Conservation (phyloP, 306 rosid species). For the Leucaena leucocephala region DNA sequence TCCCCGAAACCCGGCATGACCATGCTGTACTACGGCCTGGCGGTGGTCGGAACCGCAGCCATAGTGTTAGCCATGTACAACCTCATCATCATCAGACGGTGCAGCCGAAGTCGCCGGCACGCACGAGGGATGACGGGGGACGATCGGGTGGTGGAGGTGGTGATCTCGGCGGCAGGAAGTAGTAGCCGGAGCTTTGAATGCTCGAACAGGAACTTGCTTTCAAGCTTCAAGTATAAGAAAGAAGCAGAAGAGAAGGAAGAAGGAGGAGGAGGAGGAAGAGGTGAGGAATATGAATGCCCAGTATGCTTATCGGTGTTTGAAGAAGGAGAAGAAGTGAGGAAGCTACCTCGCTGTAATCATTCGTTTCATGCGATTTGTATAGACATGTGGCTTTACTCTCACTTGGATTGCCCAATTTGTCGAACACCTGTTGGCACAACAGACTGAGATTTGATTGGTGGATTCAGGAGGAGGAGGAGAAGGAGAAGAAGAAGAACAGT, state of each 20-base stretch:
- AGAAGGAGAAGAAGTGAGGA: conserved; percentile 80
- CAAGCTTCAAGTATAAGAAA: conserved; percentile 74
- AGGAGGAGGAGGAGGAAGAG: background rate
- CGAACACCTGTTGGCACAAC: conserved; percentile 48
- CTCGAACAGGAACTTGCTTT: conserved; percentile 36
- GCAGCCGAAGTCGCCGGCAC: conserved; percentile 33
- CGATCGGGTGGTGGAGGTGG: conserved; percentile 17
- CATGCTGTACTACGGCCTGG: conserved; percentile 71
- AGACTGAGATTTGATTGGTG: conserved; percentile 5
- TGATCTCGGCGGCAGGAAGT: background rate
- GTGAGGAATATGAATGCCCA: conserved; percentile 54
- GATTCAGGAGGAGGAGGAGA: background rate
- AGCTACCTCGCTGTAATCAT: conserved; percentile 68
- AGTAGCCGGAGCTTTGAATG: conserved; percentile 41
- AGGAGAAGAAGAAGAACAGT: background rate
- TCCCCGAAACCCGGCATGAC: conserved; percentile 34
- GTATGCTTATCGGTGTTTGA: conserved; percentile 77
- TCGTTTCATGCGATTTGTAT: conserved; percentile 72
- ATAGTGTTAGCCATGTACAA: conserved; percentile 59
- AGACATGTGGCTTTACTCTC: conserved; percentile 89
- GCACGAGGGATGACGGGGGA: background rate
- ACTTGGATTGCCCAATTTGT: conserved; percentile 82
- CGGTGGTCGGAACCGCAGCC: conserved; percentile 60
- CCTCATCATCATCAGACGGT: conserved; percentile 51
- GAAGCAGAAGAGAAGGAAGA: conserved; percentile 21